Conservation (phyloP, 2,329 filamentous ascomycete species). For the Colletotrichum horii region DNA sequence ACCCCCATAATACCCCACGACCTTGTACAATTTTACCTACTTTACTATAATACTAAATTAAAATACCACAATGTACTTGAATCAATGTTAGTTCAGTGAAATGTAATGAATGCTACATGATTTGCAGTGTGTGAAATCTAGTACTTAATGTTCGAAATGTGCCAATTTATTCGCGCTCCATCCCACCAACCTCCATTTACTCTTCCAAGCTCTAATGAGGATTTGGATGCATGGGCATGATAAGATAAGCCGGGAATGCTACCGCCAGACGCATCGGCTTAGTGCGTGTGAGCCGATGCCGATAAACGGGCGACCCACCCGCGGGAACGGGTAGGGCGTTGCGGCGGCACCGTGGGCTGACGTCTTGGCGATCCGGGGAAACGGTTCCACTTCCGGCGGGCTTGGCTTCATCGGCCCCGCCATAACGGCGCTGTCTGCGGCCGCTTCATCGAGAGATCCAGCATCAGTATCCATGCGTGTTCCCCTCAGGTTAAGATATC, state of each 20-base stretch:
- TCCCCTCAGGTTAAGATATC: no score
- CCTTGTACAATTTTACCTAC: background rate
- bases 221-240: background rate
- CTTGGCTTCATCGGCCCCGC: background rate
- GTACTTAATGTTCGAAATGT: background rate
- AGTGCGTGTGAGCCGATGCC: background rate
- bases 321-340: background rate
- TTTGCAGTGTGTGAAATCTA: background rate
- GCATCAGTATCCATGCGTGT: background rate
- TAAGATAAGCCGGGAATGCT: background rate
- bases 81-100: background rate
- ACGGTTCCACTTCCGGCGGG: background rate
- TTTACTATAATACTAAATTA: background rate
- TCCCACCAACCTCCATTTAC: rapidly evolving
- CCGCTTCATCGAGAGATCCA: background rate
- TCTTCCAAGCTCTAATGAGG: background rate
- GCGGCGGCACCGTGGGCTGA: background rate
- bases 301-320: background rate
- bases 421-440: background rate
- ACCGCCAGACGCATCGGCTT: background rate
- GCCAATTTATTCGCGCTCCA: background rate
- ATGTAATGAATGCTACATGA: background rate
- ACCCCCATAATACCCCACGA: constrained; percentile 4
- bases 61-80: background rate
- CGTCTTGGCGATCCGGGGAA: background rate